Evolutionary conservation across 1,139 yeast species (phyloP).

Genomic region (Meyerozyma carpophila): DNA sequence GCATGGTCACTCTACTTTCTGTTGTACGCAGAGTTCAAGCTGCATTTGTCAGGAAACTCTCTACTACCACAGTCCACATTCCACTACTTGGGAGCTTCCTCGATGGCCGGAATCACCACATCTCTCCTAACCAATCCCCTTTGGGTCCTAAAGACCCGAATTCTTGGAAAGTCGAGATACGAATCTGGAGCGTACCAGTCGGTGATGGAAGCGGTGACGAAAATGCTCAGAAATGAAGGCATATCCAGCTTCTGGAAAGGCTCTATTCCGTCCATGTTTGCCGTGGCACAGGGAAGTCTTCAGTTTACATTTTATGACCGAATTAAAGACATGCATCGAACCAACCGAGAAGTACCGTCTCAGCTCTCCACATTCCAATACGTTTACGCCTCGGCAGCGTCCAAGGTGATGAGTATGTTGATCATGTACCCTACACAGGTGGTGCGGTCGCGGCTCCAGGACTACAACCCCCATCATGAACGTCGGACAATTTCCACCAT

Average conservation of each 20-base stretch:
- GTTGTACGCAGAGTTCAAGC: constrained; percentile 59
- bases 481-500: constrained; percentile 16
- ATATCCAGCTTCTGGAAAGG: constrained; percentile 75
- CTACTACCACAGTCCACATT: constrained; percentile 14
- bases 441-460: constrained; percentile 71
- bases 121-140: constrained; percentile 82
- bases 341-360: constrained; percentile 4
- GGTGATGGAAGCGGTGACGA: constrained; percentile 47
- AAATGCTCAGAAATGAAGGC: constrained; percentile 61
- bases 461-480: constrained; percentile 22
- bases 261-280: constrained; percentile 70
- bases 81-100: constrained; percentile 32
- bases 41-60: constrained; percentile 10
- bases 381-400: constrained; percentile 56
- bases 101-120: constrained; percentile 68
- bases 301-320: constrained; percentile 85
- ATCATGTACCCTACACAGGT: constrained; percentile 84
- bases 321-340: constrained; percentile 37
- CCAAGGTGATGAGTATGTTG: constrained; percentile 67
- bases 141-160: constrained; percentile 88
- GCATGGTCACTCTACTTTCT: constrained; percentile 90
- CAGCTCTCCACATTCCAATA: constrained; percentile 50
- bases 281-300: constrained; percentile 83
- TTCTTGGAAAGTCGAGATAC: constrained; percentile 53
- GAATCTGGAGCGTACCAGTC: constrained; percentile 53